Conservation (phyloP, 345 rosid genomes). For the Jatropha curcas region DNA sequence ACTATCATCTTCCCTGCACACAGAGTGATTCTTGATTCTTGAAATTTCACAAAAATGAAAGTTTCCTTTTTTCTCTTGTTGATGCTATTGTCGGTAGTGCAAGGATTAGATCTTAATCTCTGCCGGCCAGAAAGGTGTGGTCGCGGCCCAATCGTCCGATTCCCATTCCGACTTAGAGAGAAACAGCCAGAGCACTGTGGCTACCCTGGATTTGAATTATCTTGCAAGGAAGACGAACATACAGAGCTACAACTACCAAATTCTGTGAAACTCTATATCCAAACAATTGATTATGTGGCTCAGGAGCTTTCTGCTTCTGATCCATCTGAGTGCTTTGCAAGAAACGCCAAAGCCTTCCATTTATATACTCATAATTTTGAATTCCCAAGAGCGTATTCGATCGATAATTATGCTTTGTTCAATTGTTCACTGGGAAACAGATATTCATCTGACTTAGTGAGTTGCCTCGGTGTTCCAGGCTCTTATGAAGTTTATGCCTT, state of each 20-base stretch:
- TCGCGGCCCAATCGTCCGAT: not conserved
- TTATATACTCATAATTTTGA: not conserved
- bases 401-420: not conserved
- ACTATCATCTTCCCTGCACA: not conserved
- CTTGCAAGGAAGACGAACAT: not conserved
- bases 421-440: not conserved
- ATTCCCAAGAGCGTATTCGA: not conserved
- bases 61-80: not conserved
- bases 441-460: not conserved
- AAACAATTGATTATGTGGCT: not conserved
- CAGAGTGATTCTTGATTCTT: not conserved
- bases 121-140: not conserved
- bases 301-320: not conserved
- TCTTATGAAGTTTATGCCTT: not conserved
- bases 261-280: not conserved
- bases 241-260: not conserved
- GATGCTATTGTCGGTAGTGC: not conserved
- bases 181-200: not conserved
- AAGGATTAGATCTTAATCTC: not conserved
- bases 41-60: not conserved
- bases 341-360: not conserved
- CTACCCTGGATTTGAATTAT: slow-evolving; percentile 1
- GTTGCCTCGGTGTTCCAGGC: slow-evolving; percentile 11
- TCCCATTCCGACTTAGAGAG: not conserved
- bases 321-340: not conserved